Percentiles rank a stretch among this genome's conserved stretches.
Conservation (phyloP, 1,284 basidiomycete genomes). For the Cystobasidium pallidum region DNA sequence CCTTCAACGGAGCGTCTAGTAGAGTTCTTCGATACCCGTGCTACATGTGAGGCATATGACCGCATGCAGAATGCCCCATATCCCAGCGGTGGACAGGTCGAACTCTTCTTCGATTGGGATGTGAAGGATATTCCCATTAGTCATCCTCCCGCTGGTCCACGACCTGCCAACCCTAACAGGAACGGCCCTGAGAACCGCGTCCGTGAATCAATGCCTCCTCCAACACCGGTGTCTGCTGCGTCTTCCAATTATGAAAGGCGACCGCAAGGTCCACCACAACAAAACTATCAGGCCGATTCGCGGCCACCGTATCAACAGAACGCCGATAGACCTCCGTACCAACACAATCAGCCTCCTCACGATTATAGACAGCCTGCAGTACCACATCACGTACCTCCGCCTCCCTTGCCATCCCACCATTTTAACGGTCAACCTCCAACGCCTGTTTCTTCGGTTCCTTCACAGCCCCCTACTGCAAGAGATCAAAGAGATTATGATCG, state of each 20-base stretch:
- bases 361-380: slow-evolving; percentile 21
- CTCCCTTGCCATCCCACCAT: slow-evolving; percentile 54
- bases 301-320: slow-evolving; percentile 7
- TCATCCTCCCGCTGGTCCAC: slow-evolving; percentile 43
- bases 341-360: slow-evolving; percentile 17
- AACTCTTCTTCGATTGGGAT: slow-evolving; percentile 88
- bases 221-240: slow-evolving; percentile 13
- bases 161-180: slow-evolving; percentile 17
- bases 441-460: slow-evolving; percentile 13
- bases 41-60: slow-evolving; percentile 73
- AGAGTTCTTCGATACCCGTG: slow-evolving; percentile 85
- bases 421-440: slow-evolving; percentile 42
- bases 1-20: slow-evolving; percentile 77
- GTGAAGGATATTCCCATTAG: slow-evolving; percentile 57
- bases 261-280: not conserved
- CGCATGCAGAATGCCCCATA: slow-evolving; percentile 73
- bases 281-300: slow-evolving; percentile 10
- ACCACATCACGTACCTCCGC: slow-evolving; percentile 53
- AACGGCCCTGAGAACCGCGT: not conserved
- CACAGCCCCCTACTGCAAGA: slow-evolving; percentile 5
- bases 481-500: not conserved
- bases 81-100: slow-evolving; percentile 78
- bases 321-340: slow-evolving; percentile 21
- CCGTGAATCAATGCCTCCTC: slow-evolving; percentile 29
- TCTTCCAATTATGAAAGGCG: slow-evolving; percentile 10